Evolutionary conservation across 2,329 filamentous ascomycete genomes (phyloP), one percentile per base, ranked within the genome.

Genomic region (Cladosporium sp.): DNA sequence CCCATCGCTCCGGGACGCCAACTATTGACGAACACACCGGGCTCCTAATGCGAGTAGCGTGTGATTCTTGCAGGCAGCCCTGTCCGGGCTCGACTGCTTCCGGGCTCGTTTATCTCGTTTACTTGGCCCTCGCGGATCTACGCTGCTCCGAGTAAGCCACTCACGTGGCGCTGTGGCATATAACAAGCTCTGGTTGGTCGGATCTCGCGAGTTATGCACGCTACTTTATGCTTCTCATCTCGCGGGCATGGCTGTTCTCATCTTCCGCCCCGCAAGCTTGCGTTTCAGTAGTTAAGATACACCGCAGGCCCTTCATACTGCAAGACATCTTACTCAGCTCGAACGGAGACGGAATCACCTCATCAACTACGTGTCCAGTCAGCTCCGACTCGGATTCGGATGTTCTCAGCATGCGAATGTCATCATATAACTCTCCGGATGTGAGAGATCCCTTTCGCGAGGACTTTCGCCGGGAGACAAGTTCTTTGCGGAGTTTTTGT

Each of bases 31-130:
- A 45, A 19, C 5, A 47, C 40, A 56, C 54, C 52, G 39, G 34
- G 54, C 30, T 39, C 20, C 30, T 49, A 56, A 39, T 28, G 54
- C 47, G 42, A 20, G 37, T 56, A 56, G 54, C 42, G 54, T 20
- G 28, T 15, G 8, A n/a, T 36, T 43, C 30, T 37, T 34, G 25
- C 38, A 55, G 40, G 30, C 42, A 56, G 42, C 42, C 54, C 42
- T 49, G 40, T 14, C 39, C 39, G 42, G 54, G 42, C 34, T 39
- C 28, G 15, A 30, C 5, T 45, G 51, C 42, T 38, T 56, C 54
- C 54, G 54, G 20, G 7, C 30, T 56, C 52, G 52, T 56, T 56
- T 56, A 56, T 56, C 52, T 56, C 52, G 52, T 56, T 47, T 43
- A 9, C 37, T 43, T 54, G 51, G 51, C 39, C 7, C 3, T 7